Evolutionary conservation across 1,284 basidiomycete species (phyloP), one percentile per base, ranked within the genome.

Genomic region (Marasmius tenuissimus): DNA sequence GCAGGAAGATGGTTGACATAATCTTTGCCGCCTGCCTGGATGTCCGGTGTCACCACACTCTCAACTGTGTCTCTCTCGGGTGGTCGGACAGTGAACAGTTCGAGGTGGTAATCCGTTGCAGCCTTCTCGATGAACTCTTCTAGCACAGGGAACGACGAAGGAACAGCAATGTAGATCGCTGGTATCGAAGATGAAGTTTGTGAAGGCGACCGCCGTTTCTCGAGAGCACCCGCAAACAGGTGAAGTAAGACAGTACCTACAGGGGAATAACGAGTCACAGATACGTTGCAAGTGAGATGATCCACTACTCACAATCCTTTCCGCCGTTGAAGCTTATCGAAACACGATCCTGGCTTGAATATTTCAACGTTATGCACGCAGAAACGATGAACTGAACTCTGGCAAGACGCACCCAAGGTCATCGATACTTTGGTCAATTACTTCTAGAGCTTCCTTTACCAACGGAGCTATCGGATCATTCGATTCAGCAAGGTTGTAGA

Each of bases 291-390:
- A 12, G 37, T 49, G 42, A n/a, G 54, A 33, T 59, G 56, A 48
- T 58, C 38, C 12, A 14, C 49, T 60, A 68, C 92, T 69, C 68
- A 96, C 96, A 98, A 72, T 99, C 97, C 74, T 99, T 99, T 50
- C 97, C 97, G 12, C 97, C 97, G 68, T 99, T 99, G 79, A 98
- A 99, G 74, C 94, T 97, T 58, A 99, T 81, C 5, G 92, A 91
- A 14, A 94, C 77, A 58, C 81, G 80, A 47, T 89, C 83, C 70
- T 85, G 82, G 40, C 93, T 82, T 69, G 56, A 66, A 65, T 20
- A 58, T 56, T 58, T 53, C 57, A 51, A 57, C 34, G 59, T 64
- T 59, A 65, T 48, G 51, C 50, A 61, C 12, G 61, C 38, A 64
- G n/a, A 35, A 56, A 11, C 8, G 34, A 60, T 65, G 33, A 67